Percentiles rank a stretch among this genome's conserved stretches.
These are phyloP conservation scores for Oryza coarctata DNA, from an alignment of 176 grass and related monocot species.

Conservation along the genomic window DNA sequence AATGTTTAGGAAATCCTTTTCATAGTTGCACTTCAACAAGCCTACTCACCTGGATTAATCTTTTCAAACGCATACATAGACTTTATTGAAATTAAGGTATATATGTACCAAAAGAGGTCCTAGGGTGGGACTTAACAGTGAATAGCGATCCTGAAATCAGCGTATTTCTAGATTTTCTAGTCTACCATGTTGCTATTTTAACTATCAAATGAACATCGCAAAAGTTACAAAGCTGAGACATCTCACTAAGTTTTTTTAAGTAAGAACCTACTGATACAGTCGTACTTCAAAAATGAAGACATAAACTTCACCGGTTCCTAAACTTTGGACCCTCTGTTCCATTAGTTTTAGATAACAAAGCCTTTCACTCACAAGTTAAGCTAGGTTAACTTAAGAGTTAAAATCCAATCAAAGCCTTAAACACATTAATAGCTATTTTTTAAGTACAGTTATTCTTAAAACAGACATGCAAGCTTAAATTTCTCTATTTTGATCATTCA, in stretches of 20 bases:
- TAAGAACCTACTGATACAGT: neutral
- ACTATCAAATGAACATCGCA: neutral
- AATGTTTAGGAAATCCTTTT: neutral
- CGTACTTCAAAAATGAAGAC: neutral
- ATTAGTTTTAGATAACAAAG: no score
- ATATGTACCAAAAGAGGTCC: neutral
- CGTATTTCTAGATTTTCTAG: neutral
- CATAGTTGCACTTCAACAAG: neutral
- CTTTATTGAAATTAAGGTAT: neutral
- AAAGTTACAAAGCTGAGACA: neutral
- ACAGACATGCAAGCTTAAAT: neutral
- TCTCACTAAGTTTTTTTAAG: neutral
- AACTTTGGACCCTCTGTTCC: neutral
- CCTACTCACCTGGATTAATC: neutral
- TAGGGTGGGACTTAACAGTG: neutral
- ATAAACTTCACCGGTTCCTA: neutral
- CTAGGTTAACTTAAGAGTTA: no score
- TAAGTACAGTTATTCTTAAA: neutral
- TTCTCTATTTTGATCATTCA: neutral
- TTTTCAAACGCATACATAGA: neutral
- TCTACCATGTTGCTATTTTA: neutral
- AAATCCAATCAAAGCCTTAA: no score
- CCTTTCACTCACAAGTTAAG: no score
- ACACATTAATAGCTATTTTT: no score
- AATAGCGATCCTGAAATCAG: neutral